Conservation (phyloP, 208 protist species). For the Acanthamoeba castellanii region DNA sequence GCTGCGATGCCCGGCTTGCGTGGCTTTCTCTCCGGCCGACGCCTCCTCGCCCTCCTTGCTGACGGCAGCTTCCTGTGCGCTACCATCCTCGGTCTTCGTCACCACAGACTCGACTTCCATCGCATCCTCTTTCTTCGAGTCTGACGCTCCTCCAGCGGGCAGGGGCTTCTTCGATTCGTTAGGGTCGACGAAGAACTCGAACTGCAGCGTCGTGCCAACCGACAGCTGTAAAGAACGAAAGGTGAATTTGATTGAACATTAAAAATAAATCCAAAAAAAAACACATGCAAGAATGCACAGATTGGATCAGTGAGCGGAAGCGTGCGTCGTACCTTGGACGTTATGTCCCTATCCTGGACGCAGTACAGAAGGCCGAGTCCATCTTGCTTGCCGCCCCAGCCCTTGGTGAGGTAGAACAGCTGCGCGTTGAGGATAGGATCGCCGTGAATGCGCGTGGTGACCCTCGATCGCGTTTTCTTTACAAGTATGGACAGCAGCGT, state of each 20-base stretch:
- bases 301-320: background rate
- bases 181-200: conserved; percentile 66
- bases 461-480: conserved; percentile 41
- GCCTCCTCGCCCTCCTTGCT: background rate
- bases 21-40: background rate
- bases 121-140: background rate
- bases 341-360: conserved; percentile 37
- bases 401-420: conserved; percentile 69
- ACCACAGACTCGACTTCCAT: conserved; percentile 54
- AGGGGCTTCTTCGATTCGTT: conserved; percentile 29
- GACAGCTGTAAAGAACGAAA: conserved; percentile 38
- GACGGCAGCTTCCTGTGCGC: background rate
- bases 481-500: conserved; percentile 55
- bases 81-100: background rate
- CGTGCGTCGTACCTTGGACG: conserved; percentile 19
- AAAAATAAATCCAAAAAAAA: background rate
- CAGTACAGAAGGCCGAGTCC: conserved; percentile 67
- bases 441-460: conserved; percentile 59
- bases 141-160: background rate
- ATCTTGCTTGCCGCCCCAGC: conserved; percentile 70
- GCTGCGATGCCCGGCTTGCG: conserved; percentile 7
- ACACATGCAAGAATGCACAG: background rate
- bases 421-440: conserved; percentile 58
- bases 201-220: conserved; percentile 53
- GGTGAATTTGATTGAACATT: background rate